Percentiles rank a stretch among this genome's conserved stretches.
phyloP scores from a whole-genome alignment of 2,329 filamentous ascomycete genomes.

The Lizonia empirigonia region DNA sequence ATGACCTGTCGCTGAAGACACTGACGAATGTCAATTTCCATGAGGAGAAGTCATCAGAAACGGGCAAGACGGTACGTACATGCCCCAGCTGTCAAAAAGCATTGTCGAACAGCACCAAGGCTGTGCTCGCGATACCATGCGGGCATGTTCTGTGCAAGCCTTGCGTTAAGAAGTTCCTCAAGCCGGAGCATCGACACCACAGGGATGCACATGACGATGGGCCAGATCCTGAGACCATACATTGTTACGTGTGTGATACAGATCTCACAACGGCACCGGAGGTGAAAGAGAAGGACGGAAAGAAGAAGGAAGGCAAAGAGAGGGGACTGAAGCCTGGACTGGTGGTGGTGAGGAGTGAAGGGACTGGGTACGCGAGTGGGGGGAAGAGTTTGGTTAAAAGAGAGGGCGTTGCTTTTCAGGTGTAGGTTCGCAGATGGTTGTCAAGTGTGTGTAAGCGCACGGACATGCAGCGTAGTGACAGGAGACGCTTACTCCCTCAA shows the following conservation, averaged over 20 bases:
- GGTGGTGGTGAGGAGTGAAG: constrained; percentile 81
- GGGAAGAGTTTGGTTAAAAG: constrained; percentile 83
- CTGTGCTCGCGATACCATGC: constrained; percentile 83
- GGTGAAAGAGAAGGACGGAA: constrained; percentile 47
- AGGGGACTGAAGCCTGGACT: constrained; percentile 71
- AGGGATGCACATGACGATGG: constrained; percentile 62
- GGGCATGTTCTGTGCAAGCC: constrained; percentile 89
- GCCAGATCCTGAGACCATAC: constrained; percentile 59
- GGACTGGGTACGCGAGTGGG: constrained; percentile 90
- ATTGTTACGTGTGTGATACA: constrained; percentile 87
- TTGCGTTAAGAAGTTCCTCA: constrained; percentile 83
- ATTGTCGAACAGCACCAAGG: constrained; percentile 80
- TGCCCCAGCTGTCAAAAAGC: constrained; percentile 88
- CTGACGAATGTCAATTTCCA: constrained; percentile 79
- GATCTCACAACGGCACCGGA: constrained; percentile 62
- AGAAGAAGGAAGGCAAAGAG: constrained; percentile 55
- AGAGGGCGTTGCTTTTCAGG: constrained; percentile 73
- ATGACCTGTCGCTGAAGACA: constrained; percentile 77
- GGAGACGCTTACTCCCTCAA: too few species aligned
- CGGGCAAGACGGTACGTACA: constrained; percentile 57
- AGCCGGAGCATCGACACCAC: constrained; percentile 46
- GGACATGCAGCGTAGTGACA: too few species aligned
- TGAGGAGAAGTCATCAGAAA: constrained; percentile 66
- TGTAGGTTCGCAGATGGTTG: background rate
- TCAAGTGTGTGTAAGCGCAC: too few species aligned